Evolutionary conservation across 768 basidiomycete species (phyloP), one percentile per base, ranked within the genome.

Genomic region (Tephrocybe sp.): DNA sequence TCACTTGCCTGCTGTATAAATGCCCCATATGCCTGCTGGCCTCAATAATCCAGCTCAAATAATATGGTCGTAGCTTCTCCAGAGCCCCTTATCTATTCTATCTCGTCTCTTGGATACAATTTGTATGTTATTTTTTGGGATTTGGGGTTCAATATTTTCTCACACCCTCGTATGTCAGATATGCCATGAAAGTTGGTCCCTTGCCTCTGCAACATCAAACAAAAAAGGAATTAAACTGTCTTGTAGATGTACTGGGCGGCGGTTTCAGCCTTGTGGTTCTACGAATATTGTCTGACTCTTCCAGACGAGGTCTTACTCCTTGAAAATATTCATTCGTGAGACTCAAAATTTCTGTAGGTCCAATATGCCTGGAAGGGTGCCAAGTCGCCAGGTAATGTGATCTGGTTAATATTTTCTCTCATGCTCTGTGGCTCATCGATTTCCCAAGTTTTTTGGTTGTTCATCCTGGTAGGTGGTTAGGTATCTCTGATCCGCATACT

Each of bases 231-330:
- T n/a, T n/a, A n/a, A n/a, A n/a, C n/a, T n/a, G n/a, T n/a, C n/a
- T 18, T 39, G 2, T 21, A 51, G 56, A 23, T 57, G 2, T 59
- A 59, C 34, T 59, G 51, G 51, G 49, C 56, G 3, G 47, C 59
- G 9, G 40, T 50, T 14, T 58, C 56, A 2, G 41, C 57, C 2
- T 15, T 60, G 11, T 60, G 59, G 59, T 2, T 51, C 9, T 58
- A 56, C 36, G 59, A 60, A 12, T 60, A 60, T 39, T 41, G 55
- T 21, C 30, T 58, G 1, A 60, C 59, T 1, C 24, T 60, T 17
- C 36, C 26, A 2, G 57, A 56, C n/a, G 59, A 60, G 49, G 54
- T 60, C 10, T 2, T 21, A 18, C 6, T 46, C 20, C 21, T 28
- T 15, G 15, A 12, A 25, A 5, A 21, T 3, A 44, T 44, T 44